These are phyloP conservation scores for Hypoxylon rubiginosum DNA, from an alignment of 2,329 filamentous ascomycete species.

Conservation along the genomic window DNA sequence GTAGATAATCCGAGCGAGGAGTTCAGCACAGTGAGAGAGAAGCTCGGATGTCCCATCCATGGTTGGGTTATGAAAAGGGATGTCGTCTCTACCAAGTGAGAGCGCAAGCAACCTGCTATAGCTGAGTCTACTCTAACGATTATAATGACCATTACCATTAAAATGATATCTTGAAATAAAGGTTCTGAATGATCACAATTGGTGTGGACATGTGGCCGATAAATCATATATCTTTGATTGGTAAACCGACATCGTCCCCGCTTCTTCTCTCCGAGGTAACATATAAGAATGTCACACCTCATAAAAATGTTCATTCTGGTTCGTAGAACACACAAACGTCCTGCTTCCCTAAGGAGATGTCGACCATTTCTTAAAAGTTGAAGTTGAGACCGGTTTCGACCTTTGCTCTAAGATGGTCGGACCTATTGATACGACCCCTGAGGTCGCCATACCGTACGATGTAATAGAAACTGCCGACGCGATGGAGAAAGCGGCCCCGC, in stretches of 20 bases:
- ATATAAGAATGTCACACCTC: constrained; percentile 6
- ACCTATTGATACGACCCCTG: background rate
- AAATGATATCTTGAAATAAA: background rate
- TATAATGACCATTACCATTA: background rate
- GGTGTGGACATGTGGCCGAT: background rate
- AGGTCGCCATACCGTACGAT: background rate
- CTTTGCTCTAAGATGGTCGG: constrained; percentile 5
- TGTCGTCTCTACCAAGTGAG: constrained; percentile 5
- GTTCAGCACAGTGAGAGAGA: constrained; percentile 5
- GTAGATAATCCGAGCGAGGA: constrained; percentile 10
- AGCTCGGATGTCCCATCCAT: constrained; percentile 25
- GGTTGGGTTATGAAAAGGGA: constrained; percentile 32
- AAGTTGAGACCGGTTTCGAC: background rate
- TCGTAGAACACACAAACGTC: background rate
- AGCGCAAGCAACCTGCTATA: background rate
- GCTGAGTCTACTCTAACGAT: background rate
- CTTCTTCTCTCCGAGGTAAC: background rate
- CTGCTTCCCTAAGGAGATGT: background rate
- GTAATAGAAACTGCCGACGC: background rate
- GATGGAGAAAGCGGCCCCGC: background rate
- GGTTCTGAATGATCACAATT: background rate
- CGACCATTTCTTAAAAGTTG: background rate
- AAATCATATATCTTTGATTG: background rate
- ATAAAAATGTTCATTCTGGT: background rate
- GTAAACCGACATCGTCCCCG: background rate